Base-by-base conservation (phyloP, 2,329 filamentous ascomycete genomes). In the Calonectria pseudoreteaudii region DNA sequence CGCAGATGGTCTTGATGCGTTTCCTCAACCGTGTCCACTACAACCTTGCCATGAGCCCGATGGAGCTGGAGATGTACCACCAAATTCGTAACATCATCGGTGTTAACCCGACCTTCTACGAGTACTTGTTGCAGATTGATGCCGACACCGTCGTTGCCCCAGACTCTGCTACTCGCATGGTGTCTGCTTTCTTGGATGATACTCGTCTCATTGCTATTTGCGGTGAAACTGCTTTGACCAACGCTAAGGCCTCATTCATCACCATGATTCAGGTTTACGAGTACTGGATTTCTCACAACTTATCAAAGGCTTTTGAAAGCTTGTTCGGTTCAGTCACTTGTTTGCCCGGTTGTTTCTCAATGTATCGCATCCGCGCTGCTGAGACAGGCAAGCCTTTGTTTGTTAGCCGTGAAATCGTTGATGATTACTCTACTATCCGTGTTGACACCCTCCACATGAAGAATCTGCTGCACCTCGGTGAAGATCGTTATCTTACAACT, bases 261-360 rank as follows among this genome's bases (percentile, higher is more conserved):
- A 99, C 97, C 66, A 98, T 98, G 96, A 99, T 99, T 84, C 97
- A 99, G 86, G 96, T 99, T 41, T 99, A 98, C 89, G 96, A 99
- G 86, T 99, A 99, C 90, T 99, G 96, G 88, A 99, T 99, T 81
- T 98, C 96, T 66, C 96, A 99, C 89, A 98, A 98, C 84, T 87
- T 99, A 79, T 93, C 94, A 79, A 98, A 99, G 87, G 97, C 96
- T 16, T 99, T 99, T 84, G 96, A 98, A 86, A 97, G 94, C 86
- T 90, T 99, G 80, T 99, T 99, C 83, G 97, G 96, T 72, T 98
- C 95, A 78, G 96, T 99, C 79, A 99, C 97, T 66, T 99, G 97
- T 90, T 89, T 99, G 83, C 97, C 97, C 30, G 97, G 97, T 88
- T 99, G 97, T 91, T 99, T 98, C 91, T 95, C 94, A 81, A 99